Percentiles rank a stretch among this genome's conserved stretches.
Evolutionary conservation across 2,329 filamentous ascomycete species (phyloP).

Genomic region (Fonsecaea multimorphosa): DNA sequence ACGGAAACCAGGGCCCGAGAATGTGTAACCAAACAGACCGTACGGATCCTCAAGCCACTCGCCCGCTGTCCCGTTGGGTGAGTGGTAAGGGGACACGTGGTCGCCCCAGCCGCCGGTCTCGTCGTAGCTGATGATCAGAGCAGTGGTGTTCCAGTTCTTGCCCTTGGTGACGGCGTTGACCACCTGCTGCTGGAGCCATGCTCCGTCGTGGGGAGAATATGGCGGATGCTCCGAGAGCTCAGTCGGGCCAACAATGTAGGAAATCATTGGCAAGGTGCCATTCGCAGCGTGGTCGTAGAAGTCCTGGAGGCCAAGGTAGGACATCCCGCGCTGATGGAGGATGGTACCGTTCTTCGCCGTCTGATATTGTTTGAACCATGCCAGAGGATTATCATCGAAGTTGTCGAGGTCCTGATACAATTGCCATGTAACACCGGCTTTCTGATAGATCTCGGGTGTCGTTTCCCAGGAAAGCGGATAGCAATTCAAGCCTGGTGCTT

Average conservation of each 20-base stretch:
- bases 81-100: constrained; percentile 60
- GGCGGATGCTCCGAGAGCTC: constrained; percentile 62
- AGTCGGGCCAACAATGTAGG: constrained; percentile 57
- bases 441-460: constrained; percentile 57
- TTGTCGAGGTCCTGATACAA: constrained; percentile 59
- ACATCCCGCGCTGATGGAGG: constrained; percentile 55
- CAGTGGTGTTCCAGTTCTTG: constrained; percentile 57
- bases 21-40: constrained; percentile 51
- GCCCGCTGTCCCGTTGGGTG: constrained; percentile 56
- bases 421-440: constrained; percentile 58
- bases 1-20: constrained; percentile 56
- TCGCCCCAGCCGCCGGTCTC: constrained; percentile 64
- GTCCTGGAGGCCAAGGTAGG: constrained; percentile 54
- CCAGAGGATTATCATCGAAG: constrained; percentile 62
- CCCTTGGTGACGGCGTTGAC: constrained; percentile 59
- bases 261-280: constrained; percentile 59
- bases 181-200: constrained; percentile 61
- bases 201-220: constrained; percentile 60
- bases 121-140: constrained; percentile 59
- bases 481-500: constrained; percentile 55
- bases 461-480: constrained; percentile 63
- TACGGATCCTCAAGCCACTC: constrained; percentile 61
- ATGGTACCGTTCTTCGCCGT: constrained; percentile 50
- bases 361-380: constrained; percentile 62
- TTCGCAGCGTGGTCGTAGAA: constrained; percentile 60